Conservation (phyloP, 1,284 basidiomycete species). For the Ustilago trichophora region DNA sequence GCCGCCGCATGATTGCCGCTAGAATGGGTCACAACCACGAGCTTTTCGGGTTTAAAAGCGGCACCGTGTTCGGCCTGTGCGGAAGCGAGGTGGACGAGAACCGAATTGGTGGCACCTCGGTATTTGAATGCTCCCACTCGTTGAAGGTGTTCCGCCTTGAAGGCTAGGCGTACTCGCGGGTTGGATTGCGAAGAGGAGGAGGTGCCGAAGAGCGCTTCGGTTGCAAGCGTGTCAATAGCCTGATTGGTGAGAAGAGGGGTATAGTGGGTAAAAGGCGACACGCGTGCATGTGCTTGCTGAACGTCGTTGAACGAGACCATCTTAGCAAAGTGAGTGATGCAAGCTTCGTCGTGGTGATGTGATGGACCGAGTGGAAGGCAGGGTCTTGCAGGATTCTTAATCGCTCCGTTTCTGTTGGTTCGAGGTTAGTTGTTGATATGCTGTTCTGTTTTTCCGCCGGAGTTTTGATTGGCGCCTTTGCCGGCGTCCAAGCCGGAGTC, state of each 20-base stretch:
- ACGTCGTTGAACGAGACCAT: constrained; percentile 61
- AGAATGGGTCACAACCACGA: constrained; percentile 67
- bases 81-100: constrained; percentile 67
- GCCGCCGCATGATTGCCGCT: constrained; percentile 72
- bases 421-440: too few species aligned
- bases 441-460: too few species aligned
- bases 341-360: too few species aligned
- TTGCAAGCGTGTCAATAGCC: constrained; percentile 52
- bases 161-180: constrained; percentile 52
- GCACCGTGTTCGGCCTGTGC: constrained; percentile 64
- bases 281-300: constrained; percentile 65
- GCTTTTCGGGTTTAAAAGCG: constrained; percentile 60
- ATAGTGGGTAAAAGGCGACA: constrained; percentile 67
- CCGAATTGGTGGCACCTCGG: constrained; percentile 70
- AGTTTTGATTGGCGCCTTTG: too few species aligned
- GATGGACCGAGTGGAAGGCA: too few species aligned
- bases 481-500: too few species aligned
- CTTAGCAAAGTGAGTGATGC: neutral
- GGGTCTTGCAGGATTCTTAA: too few species aligned
- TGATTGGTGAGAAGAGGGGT: constrained; percentile 69
- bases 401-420: too few species aligned
- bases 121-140: constrained; percentile 72
- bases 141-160: constrained; percentile 72
- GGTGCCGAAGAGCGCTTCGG: constrained; percentile 43
- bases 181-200: neutral